phyloP scores from a whole-genome alignment of 768 basidiomycete species.

The Clathrus columnatus region DNA sequence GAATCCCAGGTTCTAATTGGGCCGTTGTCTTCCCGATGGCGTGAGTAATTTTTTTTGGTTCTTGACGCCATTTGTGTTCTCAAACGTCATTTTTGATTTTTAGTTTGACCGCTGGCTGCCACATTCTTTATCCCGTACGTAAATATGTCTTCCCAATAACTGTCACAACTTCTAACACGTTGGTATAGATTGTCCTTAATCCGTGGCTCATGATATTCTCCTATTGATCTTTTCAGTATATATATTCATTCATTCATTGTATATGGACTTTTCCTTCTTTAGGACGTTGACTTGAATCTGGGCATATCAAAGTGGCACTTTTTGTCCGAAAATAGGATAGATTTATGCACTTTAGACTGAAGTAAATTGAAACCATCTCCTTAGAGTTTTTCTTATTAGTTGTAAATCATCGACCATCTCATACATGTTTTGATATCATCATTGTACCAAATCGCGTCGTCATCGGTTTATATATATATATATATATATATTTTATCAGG shows the following conservation, averaged over 20 bases:
- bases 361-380: background rate
- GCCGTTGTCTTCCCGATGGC: slow-evolving; percentile 69
- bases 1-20: slow-evolving; percentile 55
- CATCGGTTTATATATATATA: no score
- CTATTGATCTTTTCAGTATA: slow-evolving; percentile 26
- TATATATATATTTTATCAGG: no score
- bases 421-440: background rate
- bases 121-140: slow-evolving; percentile 69
- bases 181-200: slow-evolving; percentile 63
- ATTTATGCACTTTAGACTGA: background rate
- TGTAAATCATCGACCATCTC: background rate
- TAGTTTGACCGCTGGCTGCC: slow-evolving; percentile 54
- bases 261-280: background rate
- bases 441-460: background rate
- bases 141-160: slow-evolving; percentile 13
- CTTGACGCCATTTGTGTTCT: background rate
- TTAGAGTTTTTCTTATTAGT: background rate
- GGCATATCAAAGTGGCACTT: background rate
- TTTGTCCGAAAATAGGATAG: background rate
- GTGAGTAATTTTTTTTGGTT: slow-evolving; percentile 30
- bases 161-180: slow-evolving; percentile 28
- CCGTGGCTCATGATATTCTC: slow-evolving; percentile 87
- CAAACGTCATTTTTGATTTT: background rate
- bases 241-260: background rate
- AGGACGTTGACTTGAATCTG: background rate